Base-by-base conservation (phyloP, 2,329 filamentous ascomycete genomes). In the Colletotrichum camelliae region DNA sequence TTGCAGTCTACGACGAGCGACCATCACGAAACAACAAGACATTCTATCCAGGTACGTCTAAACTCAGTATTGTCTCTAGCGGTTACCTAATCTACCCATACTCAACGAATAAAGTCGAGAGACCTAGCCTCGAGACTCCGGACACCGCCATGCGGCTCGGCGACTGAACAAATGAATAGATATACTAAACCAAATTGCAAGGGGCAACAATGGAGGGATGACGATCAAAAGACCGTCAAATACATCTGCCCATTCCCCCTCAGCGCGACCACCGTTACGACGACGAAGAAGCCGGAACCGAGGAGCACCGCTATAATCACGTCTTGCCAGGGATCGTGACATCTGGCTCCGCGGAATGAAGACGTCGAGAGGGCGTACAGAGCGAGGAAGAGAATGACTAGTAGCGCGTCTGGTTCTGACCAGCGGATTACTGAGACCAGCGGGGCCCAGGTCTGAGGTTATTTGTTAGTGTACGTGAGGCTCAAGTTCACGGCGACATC, bases 241-340 rank as follows among this genome's bases (percentile, higher is more conserved):
- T 4, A 13, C 0, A 7, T 52, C n/a, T 13, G 3, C 39, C 39
- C 39, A 21, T 7, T 43, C 3, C 5, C 39, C 10, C 12, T n/a
- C 2, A 43, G 3, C 0, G 9, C 39, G 5, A n/a, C 4, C 39
- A n/a, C 5, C 9, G 3, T 6, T 0, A n/a, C 18, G 39, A n/a
- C 39, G 0, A 4, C 39, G 9, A 1, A n/a, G 39, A n/a, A 10
- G 39, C 39, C 39, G 18, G 9, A 12, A n/a, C 18, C 5, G 18
- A 43, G 39, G 18, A 43, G 10, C 10, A n/a, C 9, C 2, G 39
- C 3, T 1, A n/a, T 43, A 3, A 43, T 43, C 39, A 6, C 5
- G 18, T 43, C 9, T 43, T 43, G 39, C 39, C 39, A 43, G 39
- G 39, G 3, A n/a, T 43, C 39, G 39, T n/a, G 18, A 5, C 3